Conservation (phyloP, 1,284 basidiomycete species). For the Cryptococcus hybrid region DNA sequence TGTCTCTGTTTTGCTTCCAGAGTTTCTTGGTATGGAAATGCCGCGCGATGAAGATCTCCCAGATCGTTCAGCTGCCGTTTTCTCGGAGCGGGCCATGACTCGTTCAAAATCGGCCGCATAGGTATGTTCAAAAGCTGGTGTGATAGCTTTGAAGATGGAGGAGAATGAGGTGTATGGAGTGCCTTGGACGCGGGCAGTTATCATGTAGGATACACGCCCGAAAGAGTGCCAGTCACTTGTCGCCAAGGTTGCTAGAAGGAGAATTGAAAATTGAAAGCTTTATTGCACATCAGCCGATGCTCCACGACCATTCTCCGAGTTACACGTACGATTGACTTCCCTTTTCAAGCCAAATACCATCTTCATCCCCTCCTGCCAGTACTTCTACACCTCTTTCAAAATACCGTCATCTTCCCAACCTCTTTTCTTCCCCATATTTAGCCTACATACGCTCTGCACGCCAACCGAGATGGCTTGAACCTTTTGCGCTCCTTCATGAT, state of each 20-base stretch:
- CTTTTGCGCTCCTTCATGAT: slow-evolving; percentile 44
- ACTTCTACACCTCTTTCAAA: slow-evolving; percentile 44
- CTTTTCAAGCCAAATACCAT: slow-evolving; percentile 48
- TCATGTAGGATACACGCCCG: slow-evolving; percentile 34
- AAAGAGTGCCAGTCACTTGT: slow-evolving; percentile 32
- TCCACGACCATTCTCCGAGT: background rate
- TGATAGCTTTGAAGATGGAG: slow-evolving; percentile 9
- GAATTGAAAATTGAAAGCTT: slow-evolving; percentile 36
- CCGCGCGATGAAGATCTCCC: too few species aligned
- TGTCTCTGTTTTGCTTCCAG: too few species aligned
- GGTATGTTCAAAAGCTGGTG: slow-evolving; percentile 13
- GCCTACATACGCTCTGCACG: slow-evolving; percentile 35
- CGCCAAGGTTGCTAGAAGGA: slow-evolving; percentile 36
- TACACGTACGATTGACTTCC: slow-evolving; percentile 30
- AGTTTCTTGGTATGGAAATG: too few species aligned
- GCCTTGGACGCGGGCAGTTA: slow-evolving; percentile 31
- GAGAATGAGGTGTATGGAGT: slow-evolving; percentile 9
- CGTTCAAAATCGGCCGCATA: slow-evolving; percentile 32
- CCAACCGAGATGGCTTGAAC: slow-evolving; percentile 43
- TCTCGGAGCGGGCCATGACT: slow-evolving; percentile 37
- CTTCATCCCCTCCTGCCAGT: slow-evolving; percentile 23
- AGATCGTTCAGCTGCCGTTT: too few species aligned
- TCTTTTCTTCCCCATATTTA: slow-evolving; percentile 33
- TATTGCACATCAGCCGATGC: too few species aligned
- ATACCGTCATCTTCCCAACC: slow-evolving; percentile 48